Conservation (phyloP, 2,329 filamentous ascomycete genomes). For the Apiospora rasikravindrae region DNA sequence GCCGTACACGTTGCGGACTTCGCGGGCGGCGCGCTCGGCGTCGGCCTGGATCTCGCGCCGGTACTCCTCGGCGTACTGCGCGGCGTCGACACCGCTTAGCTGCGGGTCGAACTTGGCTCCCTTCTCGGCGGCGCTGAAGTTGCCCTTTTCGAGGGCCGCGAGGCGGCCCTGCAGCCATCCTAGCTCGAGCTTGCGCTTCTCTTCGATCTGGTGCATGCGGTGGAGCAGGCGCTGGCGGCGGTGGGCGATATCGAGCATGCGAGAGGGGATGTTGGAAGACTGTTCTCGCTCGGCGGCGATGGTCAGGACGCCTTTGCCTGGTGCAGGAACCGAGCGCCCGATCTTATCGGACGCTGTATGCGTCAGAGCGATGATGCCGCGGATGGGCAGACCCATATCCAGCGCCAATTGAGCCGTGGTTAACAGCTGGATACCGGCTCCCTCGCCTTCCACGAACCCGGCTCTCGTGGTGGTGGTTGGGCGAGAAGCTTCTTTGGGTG, state of each 20-base stretch:
- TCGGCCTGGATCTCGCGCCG: constrained; percentile 28
- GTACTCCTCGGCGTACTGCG: constrained; percentile 14
- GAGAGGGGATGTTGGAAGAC: constrained; percentile 27
- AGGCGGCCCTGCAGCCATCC: constrained; percentile 1
- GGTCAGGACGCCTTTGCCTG: constrained; percentile 43
- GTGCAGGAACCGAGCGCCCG: constrained; percentile 45
- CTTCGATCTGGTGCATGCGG: constrained; percentile 28
- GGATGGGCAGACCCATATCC: constrained; percentile 42
- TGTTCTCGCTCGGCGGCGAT: constrained; percentile 34
- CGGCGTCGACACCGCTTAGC: constrained; percentile 13
- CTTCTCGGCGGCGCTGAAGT: constrained; percentile 3
- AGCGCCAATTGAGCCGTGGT: constrained; percentile 41
- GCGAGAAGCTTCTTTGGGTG: constrained; percentile 41
- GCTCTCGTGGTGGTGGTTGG: constrained; percentile 39
- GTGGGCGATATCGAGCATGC: constrained; percentile 35
- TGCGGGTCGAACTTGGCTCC: constrained; percentile 16
- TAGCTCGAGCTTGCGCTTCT: constrained; percentile 26
- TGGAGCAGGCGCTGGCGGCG: constrained; percentile 34
- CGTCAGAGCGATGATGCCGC: constrained; percentile 40
- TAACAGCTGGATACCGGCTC: constrained; percentile 43
- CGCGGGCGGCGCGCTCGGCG: constrained; percentile 27
- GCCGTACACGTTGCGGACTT: constrained; percentile 32
- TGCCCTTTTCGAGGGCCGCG: background rate
- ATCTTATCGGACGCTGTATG: constrained; percentile 41
- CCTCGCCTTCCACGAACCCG: constrained; percentile 45